Conservation (phyloP, 805 yeast genomes). For the Kodamaea fukazawae region DNA sequence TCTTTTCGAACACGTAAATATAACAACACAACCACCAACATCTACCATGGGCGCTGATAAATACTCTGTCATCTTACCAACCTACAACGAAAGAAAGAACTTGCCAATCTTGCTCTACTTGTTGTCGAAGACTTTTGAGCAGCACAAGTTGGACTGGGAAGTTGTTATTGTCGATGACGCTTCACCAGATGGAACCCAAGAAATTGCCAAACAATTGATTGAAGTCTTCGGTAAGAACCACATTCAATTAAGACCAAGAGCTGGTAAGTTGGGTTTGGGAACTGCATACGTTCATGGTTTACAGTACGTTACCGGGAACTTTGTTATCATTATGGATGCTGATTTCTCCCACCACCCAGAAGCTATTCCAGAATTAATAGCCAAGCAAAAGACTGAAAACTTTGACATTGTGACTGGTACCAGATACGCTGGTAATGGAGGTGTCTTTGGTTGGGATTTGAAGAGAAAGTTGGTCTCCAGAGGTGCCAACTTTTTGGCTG, state of each 20-base stretch:
- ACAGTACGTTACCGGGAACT: conserved; percentile 67
- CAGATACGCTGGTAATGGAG: conserved; percentile 77
- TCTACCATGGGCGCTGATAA: conserved; percentile 34
- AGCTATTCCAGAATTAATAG: conserved; percentile 73
- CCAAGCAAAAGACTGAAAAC: conserved; percentile 51
- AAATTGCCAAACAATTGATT: conserved; percentile 59
- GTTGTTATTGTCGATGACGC: conserved; percentile 74
- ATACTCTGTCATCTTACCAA: conserved; percentile 73
- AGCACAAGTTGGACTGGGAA: conserved; percentile 65
- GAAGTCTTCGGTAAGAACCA: conserved; percentile 57
- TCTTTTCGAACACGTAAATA: conserved; percentile 9
- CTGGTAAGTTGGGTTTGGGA: conserved; percentile 76
- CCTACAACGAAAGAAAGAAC: conserved; percentile 68
- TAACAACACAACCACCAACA: conserved; percentile 1
- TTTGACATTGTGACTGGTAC: conserved; percentile 60
- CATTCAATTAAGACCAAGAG: conserved; percentile 65
- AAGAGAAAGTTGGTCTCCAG: conserved; percentile 74
- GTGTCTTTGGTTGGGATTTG: conserved; percentile 82
- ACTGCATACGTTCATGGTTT: conserved; percentile 81
- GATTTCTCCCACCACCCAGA: conserved; percentile 82
- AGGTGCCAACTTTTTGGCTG: conserved; percentile 78
- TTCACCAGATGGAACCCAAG: conserved; percentile 82
- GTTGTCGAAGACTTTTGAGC: conserved; percentile 63
- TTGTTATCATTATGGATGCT: conserved; percentile 80
- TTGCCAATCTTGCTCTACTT: conserved; percentile 68